Base-by-base conservation (phyloP, 352 stramenopile genomes). In the Phytophthora pistaciae region DNA sequence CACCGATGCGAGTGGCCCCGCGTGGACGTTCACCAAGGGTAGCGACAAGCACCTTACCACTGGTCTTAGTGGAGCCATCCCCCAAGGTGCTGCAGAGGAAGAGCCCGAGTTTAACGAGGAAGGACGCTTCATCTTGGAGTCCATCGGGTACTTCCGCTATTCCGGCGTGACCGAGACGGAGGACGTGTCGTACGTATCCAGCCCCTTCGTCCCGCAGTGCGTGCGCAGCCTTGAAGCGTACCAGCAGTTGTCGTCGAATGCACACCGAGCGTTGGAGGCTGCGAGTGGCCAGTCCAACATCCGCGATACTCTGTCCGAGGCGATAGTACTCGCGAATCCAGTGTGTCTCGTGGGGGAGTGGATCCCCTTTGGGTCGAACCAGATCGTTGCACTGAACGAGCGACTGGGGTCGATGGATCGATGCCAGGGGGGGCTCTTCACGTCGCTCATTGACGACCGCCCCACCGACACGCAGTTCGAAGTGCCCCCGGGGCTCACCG, bases 321-420 rank as follows among this genome's bases (percentile, higher is more conserved):
- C 98, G 4, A 98, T 99, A 57, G 97, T 95, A 14, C 79, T 99
- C 5, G 94, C 97, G 46, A 98, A 94, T 48, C 92, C 98, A 5
- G 97, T 94, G 6, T 94, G 98, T 52, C 95, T 99, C 62, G 92
- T 99, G 21, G 93, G 93, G 16, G 96, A 99, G 72, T 99, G 97
- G 79, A 98, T 99, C 36, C 96, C 96, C n/a, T 99, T 99, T 73
- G 96, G 96, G 7, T 92, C 95, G 3, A 99, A 99, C 77, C 91
- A 98, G 74, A 97, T 99, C 54, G 92, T 99, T 11, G 92, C 98
- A 52, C 73, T 99, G 14, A 99, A 99, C 67, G 96, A 98, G 62
- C 97, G 96, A 60, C 80, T 99, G n/a, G 96, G 95, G 2, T 97
- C 91, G 5, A 98, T 96, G 64, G 95, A 99, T 78, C 89, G 96